These are phyloP conservation scores for Pythium vanterpoolii DNA, from an alignment of 352 stramenopile genomes.

Conservation along the genomic window DNA sequence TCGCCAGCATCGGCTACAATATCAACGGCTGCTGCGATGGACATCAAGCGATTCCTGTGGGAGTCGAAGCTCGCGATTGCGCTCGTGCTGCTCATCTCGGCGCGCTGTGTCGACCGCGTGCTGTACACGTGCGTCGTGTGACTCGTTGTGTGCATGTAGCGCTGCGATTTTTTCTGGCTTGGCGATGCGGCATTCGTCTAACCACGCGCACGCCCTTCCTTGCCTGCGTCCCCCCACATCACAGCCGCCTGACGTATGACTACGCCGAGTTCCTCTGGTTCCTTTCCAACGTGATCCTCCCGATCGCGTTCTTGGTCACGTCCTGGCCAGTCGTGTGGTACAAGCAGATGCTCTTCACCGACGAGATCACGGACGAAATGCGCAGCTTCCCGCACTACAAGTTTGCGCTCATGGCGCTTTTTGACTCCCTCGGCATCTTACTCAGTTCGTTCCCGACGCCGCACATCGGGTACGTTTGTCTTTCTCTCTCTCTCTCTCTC, in stretches of 20 bases:
- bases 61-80: conserved; percentile 84
- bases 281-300: conserved; percentile 81
- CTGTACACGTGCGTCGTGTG: conserved; percentile 87
- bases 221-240: no score
- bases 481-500: neutral
- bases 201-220: no score
- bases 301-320: conserved; percentile 69
- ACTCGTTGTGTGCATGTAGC: no score
- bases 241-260: conserved; percentile 83
- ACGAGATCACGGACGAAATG: conserved; percentile 85
- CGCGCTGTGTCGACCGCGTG: conserved; percentile 79
- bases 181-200: no score
- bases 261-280: conserved; percentile 87
- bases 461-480: conserved; percentile 74
- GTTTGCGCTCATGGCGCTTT: conserved; percentile 81
- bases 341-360: conserved; percentile 82
- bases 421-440: conserved; percentile 83
- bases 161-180: no score
- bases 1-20: no score
- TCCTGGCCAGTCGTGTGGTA: conserved; percentile 79
- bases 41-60: conserved; percentile 73
- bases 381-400: conserved; percentile 83
- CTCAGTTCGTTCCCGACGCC: conserved; percentile 75
- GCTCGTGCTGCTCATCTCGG: conserved; percentile 71
- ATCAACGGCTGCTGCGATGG: conserved; percentile 6